phyloP scores from a whole-genome alignment of 2,329 filamentous ascomycete species.

The Fusarium coffeatum region DNA sequence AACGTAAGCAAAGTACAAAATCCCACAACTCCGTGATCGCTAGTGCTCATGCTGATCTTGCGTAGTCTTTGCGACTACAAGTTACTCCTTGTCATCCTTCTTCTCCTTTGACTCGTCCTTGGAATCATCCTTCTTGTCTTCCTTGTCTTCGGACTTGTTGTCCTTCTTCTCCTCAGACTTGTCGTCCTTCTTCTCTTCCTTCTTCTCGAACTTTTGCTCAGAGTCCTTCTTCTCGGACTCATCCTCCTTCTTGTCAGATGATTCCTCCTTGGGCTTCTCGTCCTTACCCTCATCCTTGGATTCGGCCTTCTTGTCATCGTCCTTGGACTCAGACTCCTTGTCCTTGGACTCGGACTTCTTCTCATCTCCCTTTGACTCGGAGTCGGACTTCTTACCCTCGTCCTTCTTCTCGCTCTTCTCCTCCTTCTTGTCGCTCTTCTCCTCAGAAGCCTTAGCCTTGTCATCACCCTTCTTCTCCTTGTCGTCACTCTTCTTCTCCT shows the following conservation, averaged over 20 bases:
- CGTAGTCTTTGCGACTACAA: background rate
- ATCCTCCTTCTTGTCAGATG: slow-evolving; percentile 11
- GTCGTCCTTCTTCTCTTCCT: slow-evolving; percentile 26
- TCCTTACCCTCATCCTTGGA: slow-evolving; percentile 25
- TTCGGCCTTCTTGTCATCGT: slow-evolving; percentile 23
- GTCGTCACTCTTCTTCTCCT: slow-evolving; percentile 38
- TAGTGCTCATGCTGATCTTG: slow-evolving; percentile 12
- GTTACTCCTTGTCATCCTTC: slow-evolving; percentile 25
- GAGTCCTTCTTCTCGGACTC: slow-evolving; percentile 24
- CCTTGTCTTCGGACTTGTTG: slow-evolving; percentile 17
- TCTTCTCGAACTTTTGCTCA: background rate
- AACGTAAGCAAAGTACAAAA: slow-evolving; percentile 1
- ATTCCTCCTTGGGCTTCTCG: slow-evolving; percentile 26
- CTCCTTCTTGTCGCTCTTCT: slow-evolving; percentile 42
- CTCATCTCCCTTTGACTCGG: slow-evolving; percentile 38
- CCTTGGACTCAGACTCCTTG: slow-evolving; percentile 19
- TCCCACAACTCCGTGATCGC: slow-evolving; percentile 27
- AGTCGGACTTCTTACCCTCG: slow-evolving; percentile 14
- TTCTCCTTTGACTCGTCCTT: slow-evolving; percentile 5
- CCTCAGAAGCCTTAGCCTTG: slow-evolving; percentile 18
- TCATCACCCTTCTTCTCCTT: background rate
- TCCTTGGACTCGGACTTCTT: slow-evolving; percentile 30
- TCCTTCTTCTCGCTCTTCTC: slow-evolving; percentile 39
- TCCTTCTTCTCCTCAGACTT: slow-evolving; percentile 13
- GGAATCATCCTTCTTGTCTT: background rate